These are phyloP conservation scores for Auricularia auricula-judae DNA, from an alignment of 768 basidiomycete species.

Conservation along the genomic window DNA sequence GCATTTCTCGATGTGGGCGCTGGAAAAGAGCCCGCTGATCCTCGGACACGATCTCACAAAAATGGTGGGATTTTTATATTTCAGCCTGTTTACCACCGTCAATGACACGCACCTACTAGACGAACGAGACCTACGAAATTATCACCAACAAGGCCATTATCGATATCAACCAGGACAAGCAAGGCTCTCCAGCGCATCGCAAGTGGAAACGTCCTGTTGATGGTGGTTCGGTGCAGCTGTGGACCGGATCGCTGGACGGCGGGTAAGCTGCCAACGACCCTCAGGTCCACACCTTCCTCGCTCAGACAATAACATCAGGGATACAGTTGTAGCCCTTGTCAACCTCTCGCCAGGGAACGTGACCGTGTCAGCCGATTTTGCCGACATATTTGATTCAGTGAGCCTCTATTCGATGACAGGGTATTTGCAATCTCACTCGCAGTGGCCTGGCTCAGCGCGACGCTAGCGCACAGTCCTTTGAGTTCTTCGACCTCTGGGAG, in stretches of 20 bases:
- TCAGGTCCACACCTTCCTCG: not conserved
- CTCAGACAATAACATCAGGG: constrained; percentile 2
- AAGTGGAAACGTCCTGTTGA: constrained; percentile 22
- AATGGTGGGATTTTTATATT: constrained; percentile 17
- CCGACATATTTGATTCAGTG: constrained; percentile 26
- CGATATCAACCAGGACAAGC: constrained; percentile 23
- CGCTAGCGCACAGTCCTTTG: constrained; percentile 1
- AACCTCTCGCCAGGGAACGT: constrained; percentile 23
- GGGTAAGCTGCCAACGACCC: constrained; percentile 13
- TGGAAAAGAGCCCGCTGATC: constrained; percentile 32
- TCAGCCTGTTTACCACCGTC: not conserved
- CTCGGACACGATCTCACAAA: constrained; percentile 28
- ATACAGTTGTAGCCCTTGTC: constrained; percentile 24
- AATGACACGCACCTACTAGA: constrained; percentile 8
- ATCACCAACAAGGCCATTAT: constrained; percentile 29
- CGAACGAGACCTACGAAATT: constrained; percentile 24
- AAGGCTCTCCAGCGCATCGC: constrained; percentile 20
- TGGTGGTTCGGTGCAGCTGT: constrained; percentile 21
- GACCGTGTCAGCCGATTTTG: constrained; percentile 18
- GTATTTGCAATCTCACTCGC: not conserved
- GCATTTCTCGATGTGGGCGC: constrained; percentile 31
- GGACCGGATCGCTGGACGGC: constrained; percentile 22
- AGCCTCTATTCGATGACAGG: not conserved
- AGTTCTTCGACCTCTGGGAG: constrained; percentile 26
- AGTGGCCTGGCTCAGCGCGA: constrained; percentile 1